These are phyloP conservation scores for Typha latifolia DNA, from an alignment of 176 grass and related monocot species.

Conservation along the genomic window DNA sequence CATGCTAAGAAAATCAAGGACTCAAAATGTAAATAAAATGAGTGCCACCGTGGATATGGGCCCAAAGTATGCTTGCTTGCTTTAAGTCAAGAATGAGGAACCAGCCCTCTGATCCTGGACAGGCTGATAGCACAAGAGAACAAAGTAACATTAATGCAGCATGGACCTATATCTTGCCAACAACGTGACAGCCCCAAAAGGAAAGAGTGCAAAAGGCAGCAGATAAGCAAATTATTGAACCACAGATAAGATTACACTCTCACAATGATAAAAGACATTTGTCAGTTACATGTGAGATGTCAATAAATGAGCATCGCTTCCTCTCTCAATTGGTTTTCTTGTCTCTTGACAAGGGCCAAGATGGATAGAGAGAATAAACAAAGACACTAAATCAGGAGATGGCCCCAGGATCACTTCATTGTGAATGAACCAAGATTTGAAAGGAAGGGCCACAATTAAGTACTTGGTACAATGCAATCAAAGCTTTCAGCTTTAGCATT, in stretches of 20 bases:
- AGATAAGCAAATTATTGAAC: not conserved
- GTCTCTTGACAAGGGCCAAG: not conserved
- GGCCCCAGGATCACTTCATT: no score
- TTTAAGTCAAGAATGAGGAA: not conserved
- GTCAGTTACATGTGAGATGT: not conserved
- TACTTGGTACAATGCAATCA: constrained; percentile 2
- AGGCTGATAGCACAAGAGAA: not conserved
- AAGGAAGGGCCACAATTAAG: not conserved
- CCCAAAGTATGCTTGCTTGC: not conserved
- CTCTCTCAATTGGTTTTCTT: no score
- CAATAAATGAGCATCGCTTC: not conserved
- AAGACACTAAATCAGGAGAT: not conserved
- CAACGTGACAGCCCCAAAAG: not conserved
- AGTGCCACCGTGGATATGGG: not conserved
- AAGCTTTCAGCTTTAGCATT: not conserved
- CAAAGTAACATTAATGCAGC: not conserved
- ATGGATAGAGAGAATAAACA: not conserved
- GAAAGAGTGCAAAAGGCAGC: not conserved
- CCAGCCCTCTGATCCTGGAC: not conserved
- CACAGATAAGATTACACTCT: not conserved
- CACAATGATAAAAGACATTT: not conserved
- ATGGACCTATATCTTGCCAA: not conserved
- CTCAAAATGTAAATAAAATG: not conserved
- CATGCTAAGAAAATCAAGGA: not conserved
- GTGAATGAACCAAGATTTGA: not conserved